Conservation (phyloP, 106 monocot genomes). For the Apostasia shenzhenica region DNA sequence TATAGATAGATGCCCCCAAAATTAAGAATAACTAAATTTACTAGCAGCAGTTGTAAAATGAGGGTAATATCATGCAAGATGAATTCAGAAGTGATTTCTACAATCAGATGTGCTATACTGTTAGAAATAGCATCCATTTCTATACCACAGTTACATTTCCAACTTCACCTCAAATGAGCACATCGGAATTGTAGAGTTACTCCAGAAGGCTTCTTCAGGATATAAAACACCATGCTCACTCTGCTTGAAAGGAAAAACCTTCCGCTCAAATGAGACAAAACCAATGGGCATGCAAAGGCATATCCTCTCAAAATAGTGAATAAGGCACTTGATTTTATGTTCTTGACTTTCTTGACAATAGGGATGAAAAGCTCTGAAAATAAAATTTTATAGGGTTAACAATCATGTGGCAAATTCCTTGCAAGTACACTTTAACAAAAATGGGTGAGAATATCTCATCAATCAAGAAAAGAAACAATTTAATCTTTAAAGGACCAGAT, state of each 20-base stretch:
- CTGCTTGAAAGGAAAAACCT: constrained; percentile 48
- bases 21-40: too few species aligned
- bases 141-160: not conserved
- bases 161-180: constrained; percentile 71
- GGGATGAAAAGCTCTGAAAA: constrained; percentile 46
- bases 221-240: constrained; percentile 22
- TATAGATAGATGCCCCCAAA: too few species aligned
- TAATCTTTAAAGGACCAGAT: too few species aligned
- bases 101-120: too few species aligned
- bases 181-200: constrained; percentile 43
- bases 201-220: constrained; percentile 56
- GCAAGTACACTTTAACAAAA: not conserved
- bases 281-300: constrained; percentile 45
- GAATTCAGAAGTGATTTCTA: too few species aligned
- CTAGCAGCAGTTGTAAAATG: too few species aligned
- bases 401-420: not conserved
- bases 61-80: too few species aligned
- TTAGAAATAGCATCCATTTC: too few species aligned
- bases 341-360: constrained; percentile 57
- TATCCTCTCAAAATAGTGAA: constrained; percentile 88
- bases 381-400: not conserved
- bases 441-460: not conserved
- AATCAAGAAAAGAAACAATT: not conserved
- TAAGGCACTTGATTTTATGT: constrained; percentile 76
- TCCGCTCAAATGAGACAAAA: constrained; percentile 74